Conservation (phyloP, 1,139 yeast genomes). For the Pichia sp. region DNA sequence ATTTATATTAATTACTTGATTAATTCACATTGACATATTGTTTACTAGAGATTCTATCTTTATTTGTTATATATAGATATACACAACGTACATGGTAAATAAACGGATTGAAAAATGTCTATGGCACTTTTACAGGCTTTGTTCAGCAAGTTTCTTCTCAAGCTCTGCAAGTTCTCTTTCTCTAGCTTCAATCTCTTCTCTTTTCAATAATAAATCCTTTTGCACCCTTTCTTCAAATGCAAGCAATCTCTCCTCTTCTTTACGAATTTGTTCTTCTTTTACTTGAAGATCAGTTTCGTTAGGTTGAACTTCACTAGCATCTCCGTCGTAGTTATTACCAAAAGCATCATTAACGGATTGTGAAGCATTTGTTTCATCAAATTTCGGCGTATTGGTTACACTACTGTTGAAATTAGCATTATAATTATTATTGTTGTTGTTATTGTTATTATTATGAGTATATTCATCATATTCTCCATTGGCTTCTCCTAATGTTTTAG, state of each 20-base stretch:
- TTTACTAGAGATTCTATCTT: no score
- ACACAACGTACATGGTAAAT: no score
- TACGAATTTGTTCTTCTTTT: conserved; percentile 84
- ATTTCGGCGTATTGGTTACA: conserved; percentile 73
- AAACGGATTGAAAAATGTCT: no score
- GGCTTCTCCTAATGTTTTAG: conserved; percentile 43
- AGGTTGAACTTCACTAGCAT: conserved; percentile 78
- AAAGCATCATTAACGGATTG: no score
- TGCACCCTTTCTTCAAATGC: conserved; percentile 86
- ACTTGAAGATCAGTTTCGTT: conserved; percentile 87
- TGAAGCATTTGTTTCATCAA: no score
- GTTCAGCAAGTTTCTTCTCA: conserved; percentile 27
- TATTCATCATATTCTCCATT: conserved; percentile 1
- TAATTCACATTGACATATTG: no score
- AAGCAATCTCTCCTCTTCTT: conserved; percentile 68
- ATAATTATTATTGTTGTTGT: conserved; percentile 52
- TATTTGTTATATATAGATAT: no score
- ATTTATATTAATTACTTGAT: no score
- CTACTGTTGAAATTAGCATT: conserved; percentile 61
- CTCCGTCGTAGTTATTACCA: conserved; percentile 55
- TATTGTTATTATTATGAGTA: no score
- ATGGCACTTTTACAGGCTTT: conserved; percentile 16
- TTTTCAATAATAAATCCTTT: conserved; percentile 76
- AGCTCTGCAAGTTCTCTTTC: conserved; percentile 68
- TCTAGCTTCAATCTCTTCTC: conserved; percentile 78